phyloP scores from a whole-genome alignment of 176 grass and related monocot species.

The Raddia guianensis region DNA sequence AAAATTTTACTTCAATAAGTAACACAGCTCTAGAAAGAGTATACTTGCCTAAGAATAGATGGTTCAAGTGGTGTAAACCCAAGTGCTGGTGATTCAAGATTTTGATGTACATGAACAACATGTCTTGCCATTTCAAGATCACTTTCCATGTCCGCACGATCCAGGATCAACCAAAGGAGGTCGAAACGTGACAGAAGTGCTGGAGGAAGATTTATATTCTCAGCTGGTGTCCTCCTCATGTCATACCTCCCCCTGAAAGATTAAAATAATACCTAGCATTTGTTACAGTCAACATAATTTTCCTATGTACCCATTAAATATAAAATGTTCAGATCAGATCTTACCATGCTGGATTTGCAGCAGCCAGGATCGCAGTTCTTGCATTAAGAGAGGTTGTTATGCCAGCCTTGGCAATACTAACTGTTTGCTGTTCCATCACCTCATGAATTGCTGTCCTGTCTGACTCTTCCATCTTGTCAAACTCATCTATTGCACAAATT shows the following conservation, averaged over 20 bases:
- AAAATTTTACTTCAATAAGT: not conserved
- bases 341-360: conserved; percentile 98
- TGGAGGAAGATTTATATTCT: conserved; percentile 99
- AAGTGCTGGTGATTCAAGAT: conserved; percentile 90
- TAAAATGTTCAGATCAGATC: conserved; percentile 31
- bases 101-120: conserved; percentile 94
- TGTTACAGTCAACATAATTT: conserved; percentile 23
- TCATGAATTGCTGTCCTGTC: conserved; percentile 98
- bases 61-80: conserved; percentile 94
- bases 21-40: conserved; percentile 3
- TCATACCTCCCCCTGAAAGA: conserved; percentile 92
- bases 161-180: conserved; percentile 95
- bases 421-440: conserved; percentile 99
- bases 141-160: conserved; percentile 95
- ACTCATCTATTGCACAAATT: conserved; percentile 99
- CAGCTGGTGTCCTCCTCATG: conserved; percentile 96
- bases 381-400: conserved; percentile 99
- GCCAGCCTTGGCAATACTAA: conserved; percentile 98
- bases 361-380: conserved; percentile 88
- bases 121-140: conserved; percentile 99
- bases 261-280: conserved; percentile 15
- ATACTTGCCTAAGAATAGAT: conserved; percentile 81
- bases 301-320: not conserved
- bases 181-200: conserved; percentile 97
- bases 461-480: conserved; percentile 99